phyloP scores from a whole-genome alignment of 2,329 filamentous ascomycete genomes.

The Colletotrichum sp. region DNA sequence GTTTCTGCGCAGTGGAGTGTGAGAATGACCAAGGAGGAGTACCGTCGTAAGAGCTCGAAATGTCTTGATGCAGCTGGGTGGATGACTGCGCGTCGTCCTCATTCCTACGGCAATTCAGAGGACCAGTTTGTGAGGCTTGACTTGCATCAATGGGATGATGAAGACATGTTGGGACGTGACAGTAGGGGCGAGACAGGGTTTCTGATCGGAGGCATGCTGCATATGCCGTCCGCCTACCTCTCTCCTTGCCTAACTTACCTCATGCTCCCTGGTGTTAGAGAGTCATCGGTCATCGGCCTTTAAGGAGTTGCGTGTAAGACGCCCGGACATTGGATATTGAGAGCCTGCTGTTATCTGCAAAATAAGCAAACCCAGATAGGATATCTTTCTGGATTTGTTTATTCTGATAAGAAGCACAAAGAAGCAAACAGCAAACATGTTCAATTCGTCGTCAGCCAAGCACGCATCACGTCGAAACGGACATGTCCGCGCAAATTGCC shows the following conservation, averaged over 20 bases:
- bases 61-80: neutral
- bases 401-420: slow-evolving; percentile 3
- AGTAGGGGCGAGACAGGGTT: neutral
- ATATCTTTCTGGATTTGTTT: neutral
- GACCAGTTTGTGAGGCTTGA: neutral
- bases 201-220: slow-evolving; percentile 12
- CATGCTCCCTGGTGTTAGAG: neutral
- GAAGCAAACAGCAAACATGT: neutral
- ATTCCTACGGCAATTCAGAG: neutral
- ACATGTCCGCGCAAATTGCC: neutral
- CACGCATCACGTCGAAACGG: neutral
- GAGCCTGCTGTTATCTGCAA: neutral
- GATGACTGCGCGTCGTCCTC: neutral
- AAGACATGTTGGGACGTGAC: neutral
- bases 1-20: neutral
- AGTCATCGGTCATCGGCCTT: neutral
- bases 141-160: neutral
- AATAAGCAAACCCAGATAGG: neutral
- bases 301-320: neutral
- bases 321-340: neutral
- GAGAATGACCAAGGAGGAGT: neutral
- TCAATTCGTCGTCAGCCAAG: neutral
- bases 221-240: slow-evolving; percentile 3
- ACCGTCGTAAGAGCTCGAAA: neutral
- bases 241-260: neutral